Evolutionary conservation across 208 protist genomes (phyloP).

Genomic region (Trichomonas vaginalis): DNA sequence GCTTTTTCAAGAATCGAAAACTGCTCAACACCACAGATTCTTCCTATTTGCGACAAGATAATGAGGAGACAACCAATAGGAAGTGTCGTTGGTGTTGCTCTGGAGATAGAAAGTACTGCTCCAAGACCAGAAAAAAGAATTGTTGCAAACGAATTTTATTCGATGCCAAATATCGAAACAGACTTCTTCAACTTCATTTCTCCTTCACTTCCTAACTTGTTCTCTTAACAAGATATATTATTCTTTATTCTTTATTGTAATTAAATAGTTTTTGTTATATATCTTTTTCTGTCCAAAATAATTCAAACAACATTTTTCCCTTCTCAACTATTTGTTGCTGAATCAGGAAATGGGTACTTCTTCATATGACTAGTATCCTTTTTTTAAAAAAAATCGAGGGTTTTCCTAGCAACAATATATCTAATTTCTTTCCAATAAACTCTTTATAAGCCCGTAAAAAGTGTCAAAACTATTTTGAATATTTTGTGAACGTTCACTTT

Average conservation of each 20-base stretch:
- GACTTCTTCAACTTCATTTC: background rate
- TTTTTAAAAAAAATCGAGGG: too few relatives aligned
- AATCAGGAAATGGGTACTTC: too few relatives aligned
- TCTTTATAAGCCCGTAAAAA: too few relatives aligned
- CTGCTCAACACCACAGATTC: background rate
- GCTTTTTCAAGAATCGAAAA: background rate
- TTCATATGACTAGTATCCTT: too few relatives aligned
- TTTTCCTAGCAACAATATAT: too few relatives aligned
- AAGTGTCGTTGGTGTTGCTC: background rate
- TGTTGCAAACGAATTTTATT: background rate
- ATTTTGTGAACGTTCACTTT: too few relatives aligned
- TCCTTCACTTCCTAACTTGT: background rate
- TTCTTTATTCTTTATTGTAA: background rate
- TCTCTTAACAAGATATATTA: background rate
- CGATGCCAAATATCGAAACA: background rate
- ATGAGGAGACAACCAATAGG: background rate
- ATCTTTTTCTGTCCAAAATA: background rate
- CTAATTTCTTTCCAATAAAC: too few relatives aligned
- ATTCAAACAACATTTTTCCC: too few relatives aligned
- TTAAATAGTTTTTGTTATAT: background rate
- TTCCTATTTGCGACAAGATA: background rate
- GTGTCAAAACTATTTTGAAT: too few relatives aligned
- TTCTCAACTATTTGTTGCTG: too few relatives aligned
- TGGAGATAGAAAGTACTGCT: background rate
- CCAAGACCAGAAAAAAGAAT: background rate